Conservation (phyloP, 352 stramenopile species). For the Saprolegnia diclina region DNA sequence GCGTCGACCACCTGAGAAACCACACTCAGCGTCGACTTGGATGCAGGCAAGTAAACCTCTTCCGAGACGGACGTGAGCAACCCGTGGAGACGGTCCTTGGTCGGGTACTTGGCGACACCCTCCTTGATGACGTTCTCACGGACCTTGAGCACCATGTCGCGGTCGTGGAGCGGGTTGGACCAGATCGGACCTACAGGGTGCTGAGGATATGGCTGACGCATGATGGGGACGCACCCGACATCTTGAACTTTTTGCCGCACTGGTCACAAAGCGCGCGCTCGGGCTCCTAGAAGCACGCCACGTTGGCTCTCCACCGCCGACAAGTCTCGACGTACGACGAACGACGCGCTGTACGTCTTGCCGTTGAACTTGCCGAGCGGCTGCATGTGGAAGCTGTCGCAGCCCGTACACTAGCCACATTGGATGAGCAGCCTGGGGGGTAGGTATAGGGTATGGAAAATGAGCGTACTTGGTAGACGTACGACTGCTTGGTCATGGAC, state of each 20-base stretch:
- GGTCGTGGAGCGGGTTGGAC: conserved; percentile 94
- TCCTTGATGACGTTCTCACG: conserved; percentile 73
- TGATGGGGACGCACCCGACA: conserved; percentile 78
- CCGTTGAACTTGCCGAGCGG: conserved; percentile 83
- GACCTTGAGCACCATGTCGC: conserved; percentile 78
- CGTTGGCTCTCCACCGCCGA: not conserved
- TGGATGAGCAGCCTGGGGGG: not conserved
- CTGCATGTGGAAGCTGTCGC: conserved; percentile 97
- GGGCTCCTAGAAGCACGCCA: not conserved
- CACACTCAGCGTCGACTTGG: not conserved
- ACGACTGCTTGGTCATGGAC: conserved; percentile 86
- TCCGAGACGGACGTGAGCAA: conserved; percentile 94
- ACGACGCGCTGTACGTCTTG: conserved; percentile 79
- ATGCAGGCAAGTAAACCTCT: conserved; percentile 57
- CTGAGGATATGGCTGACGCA: not conserved
- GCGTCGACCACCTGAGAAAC: conserved; percentile 64
- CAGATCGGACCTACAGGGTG: conserved; percentile 95
- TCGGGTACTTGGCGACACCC: conserved; percentile 59
- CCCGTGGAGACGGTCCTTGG: conserved; percentile 89
- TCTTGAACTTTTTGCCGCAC: conserved; percentile 76
- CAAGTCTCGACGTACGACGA: conserved; percentile 4
- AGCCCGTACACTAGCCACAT: conserved; percentile 86
- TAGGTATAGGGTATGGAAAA: too few species aligned
- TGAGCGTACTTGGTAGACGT: conserved; percentile 63
- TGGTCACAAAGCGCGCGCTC: conserved; percentile 53